Evolutionary conservation across 495 filamentous ascomycete genomes (phyloP).

Genomic region (Rusavskia elegans): DNA sequence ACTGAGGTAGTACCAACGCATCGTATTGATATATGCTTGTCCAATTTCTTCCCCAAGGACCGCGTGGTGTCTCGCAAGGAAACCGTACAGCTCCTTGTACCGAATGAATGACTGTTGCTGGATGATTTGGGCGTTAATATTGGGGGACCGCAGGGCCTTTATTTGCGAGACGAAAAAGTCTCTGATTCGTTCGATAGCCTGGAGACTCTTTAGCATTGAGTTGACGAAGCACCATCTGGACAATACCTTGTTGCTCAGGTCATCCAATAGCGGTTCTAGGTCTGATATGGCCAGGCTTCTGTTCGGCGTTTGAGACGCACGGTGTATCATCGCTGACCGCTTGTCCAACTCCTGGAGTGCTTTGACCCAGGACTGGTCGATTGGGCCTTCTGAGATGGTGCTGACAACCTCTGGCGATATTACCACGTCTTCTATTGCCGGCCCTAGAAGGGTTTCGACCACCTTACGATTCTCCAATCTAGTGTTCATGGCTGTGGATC

Average conservation of each 20-base stretch:
- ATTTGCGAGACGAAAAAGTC: conserved; percentile 90
- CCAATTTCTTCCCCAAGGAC: conserved; percentile 72
- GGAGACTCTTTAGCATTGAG: conserved; percentile 6
- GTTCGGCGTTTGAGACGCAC: conserved; percentile 38
- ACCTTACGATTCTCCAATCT: conserved; percentile 76
- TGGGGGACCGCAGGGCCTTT: conserved; percentile 79
- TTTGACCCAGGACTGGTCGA: conserved; percentile 82
- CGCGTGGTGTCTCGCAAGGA: conserved; percentile 63
- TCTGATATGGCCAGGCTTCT: conserved; percentile 65
- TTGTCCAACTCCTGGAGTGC: conserved; percentile 73
- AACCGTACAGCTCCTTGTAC: conserved; percentile 75
- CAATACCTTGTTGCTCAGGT: conserved; percentile 62
- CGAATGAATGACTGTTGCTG: conserved; percentile 79
- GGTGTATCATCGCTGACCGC: conserved; percentile 55
- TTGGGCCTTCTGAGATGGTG: conserved; percentile 70
- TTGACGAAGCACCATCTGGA: background rate
- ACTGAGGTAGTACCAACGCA: conserved; percentile 94
- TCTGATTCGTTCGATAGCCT: conserved; percentile 85
- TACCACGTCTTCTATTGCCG: conserved; percentile 81
- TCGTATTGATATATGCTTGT: conserved; percentile 93
- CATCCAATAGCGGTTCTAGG: conserved; percentile 66
- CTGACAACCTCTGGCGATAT: conserved; percentile 68
- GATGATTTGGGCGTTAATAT: conserved; percentile 90
- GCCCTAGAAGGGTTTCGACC: conserved; percentile 77
- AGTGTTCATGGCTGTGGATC: conserved; percentile 71